These are phyloP conservation scores for Arabis alpina DNA, from an alignment of 345 rosid genomes.

Conservation along the genomic window DNA sequence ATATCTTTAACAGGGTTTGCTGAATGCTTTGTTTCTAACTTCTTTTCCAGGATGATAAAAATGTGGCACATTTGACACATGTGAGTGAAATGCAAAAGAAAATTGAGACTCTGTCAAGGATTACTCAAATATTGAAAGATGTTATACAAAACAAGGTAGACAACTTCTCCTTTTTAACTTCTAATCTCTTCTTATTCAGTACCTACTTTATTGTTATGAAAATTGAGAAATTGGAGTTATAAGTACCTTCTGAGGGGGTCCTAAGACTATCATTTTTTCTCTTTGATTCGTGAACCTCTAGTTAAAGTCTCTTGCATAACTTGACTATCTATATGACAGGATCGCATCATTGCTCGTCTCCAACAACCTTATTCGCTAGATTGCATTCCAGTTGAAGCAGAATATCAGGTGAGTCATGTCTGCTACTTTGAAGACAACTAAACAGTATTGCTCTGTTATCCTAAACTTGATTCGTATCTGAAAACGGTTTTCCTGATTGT, in stretches of 20 bases:
- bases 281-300: not conserved
- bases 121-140: conserved; percentile 88
- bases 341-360: conserved; percentile 96
- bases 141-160: conserved; percentile 97
- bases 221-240: not conserved
- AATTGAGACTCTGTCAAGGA: conserved; percentile 84
- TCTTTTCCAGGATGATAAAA: conserved; percentile 79
- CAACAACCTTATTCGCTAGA: conserved; percentile 98
- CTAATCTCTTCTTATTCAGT: not conserved
- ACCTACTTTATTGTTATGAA: conserved; percentile 3
- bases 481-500: conserved; percentile 19
- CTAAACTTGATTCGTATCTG: not conserved
- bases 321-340: conserved; percentile 51
- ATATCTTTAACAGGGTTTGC: not conserved
- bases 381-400: conserved; percentile 99
- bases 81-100: conserved; percentile 96
- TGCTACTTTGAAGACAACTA: conserved; percentile 7
- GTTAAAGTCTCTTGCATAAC: not conserved
- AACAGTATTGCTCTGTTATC: not conserved
- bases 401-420: conserved; percentile 73
- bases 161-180: not conserved
- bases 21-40: conserved; percentile 14
- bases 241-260: not conserved
- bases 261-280: not conserved
- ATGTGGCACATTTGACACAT: conserved; percentile 94